These are phyloP conservation scores for Termitomyces sp. DNA, from an alignment of 768 basidiomycete species.

Conservation along the genomic window DNA sequence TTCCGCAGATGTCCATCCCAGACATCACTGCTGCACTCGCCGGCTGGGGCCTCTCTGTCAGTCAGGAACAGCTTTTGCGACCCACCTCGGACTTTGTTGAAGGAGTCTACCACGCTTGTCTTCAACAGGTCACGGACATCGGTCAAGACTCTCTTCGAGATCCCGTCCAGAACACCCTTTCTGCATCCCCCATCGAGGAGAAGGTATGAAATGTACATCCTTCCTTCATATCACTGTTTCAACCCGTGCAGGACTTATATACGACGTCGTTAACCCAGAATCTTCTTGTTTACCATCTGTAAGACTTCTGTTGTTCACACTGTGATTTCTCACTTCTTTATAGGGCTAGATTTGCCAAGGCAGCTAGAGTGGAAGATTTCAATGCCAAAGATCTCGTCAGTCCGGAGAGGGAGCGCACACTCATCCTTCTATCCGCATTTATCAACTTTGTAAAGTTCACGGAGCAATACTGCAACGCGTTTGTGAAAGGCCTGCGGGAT, in stretches of 20 bases:
- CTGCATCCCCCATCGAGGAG: constrained; percentile 46
- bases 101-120: constrained; percentile 63
- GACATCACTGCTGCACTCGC: constrained; percentile 65
- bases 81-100: constrained; percentile 73
- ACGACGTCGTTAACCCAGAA: constrained; percentile 53
- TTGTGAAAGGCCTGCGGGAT: constrained; percentile 59
- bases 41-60: constrained; percentile 67
- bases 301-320: constrained; percentile 14
- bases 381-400: constrained; percentile 66
- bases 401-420: constrained; percentile 74
- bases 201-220: constrained; percentile 33
- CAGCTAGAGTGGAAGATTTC: constrained; percentile 76
- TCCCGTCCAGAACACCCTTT: constrained; percentile 53
- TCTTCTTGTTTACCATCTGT: constrained; percentile 71
- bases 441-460: constrained; percentile 94
- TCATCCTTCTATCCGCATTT: constrained; percentile 76
- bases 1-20: constrained; percentile 58
- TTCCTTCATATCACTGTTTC: background rate
- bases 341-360: constrained; percentile 67
- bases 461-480: constrained; percentile 61
- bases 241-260: constrained; percentile 58
- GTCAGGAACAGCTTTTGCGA: constrained; percentile 60
- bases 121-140: constrained; percentile 68
- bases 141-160: constrained; percentile 54
- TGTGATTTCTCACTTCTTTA: background rate